Base-by-base conservation (phyloP, 2,329 filamentous ascomycete genomes). In the Penicillium capsulatum region DNA sequence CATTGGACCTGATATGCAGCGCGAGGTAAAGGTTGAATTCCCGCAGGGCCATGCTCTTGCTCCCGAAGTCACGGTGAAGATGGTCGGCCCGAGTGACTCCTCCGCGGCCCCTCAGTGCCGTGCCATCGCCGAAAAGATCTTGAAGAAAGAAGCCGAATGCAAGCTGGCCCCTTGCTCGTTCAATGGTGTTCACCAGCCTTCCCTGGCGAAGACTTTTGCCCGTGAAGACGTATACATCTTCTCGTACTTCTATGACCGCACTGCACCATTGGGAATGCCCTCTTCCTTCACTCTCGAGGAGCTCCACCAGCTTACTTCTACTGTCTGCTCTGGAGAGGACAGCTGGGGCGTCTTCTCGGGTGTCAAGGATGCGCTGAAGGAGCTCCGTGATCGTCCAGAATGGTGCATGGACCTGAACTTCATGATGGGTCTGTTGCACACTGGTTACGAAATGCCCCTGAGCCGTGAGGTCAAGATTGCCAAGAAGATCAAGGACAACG, bases 401-500 rank as follows among this genome's bases (percentile, higher is more conserved):
- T 86, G 84, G 67, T 98, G 92, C 69, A 71, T 98, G 57, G 92
- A 98, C 67, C 72, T 98, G 55, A 98, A 87, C 72, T 98, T 97
- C 62, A 96, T 96, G 88, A 71, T 94, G 56, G 86, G 86, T 17
- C 74, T 98, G 41, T 72, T 97, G 38, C 90, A 97, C 67, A 94
- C 88, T 4, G 92, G 92, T 3, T 98, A 98, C 59, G 92, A 97
- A 54, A 96, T 98, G 88, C 91, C 91, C 3, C 83, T 97, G 56
- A 87, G 95, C 53, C 79, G 94, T 27, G 92, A 98, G 68, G 89
- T 98, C 51, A 91, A 86, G 75, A 94, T 96, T 61, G 92, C 91
- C 44, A 98, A 98, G 84, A 95, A 96, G 77, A 94, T 98, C 61
- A 91, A 94, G 72, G 83, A 82, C 40, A 96, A 96, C 65, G 94